These are phyloP conservation scores for Pseudogymnoascus sp. DNA, from an alignment of 2,329 filamentous ascomycete genomes.

Conservation along the genomic window DNA sequence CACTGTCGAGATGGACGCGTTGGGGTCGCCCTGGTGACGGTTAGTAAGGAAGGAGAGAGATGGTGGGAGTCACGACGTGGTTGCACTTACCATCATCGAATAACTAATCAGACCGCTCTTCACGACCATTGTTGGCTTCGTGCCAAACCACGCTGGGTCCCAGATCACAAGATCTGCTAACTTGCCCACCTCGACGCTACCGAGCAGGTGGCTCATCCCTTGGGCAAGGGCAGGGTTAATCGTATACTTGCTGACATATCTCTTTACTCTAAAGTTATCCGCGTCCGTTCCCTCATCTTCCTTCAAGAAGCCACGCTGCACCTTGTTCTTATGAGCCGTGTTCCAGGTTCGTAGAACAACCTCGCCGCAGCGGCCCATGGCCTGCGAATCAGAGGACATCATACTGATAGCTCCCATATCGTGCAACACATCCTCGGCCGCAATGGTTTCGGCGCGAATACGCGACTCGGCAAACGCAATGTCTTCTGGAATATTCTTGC, in stretches of 20 bases:
- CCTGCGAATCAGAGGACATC: slow-evolving; percentile 94
- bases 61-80: neutral
- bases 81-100: slow-evolving; percentile 65
- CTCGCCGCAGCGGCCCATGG: slow-evolving; percentile 94
- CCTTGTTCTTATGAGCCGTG: slow-evolving; percentile 94
- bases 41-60: slow-evolving; percentile 10
- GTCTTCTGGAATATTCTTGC: slow-evolving; percentile 88
- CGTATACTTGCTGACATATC: slow-evolving; percentile 93
- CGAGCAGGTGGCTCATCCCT: slow-evolving; percentile 80
- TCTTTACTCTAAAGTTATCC: slow-evolving; percentile 87
- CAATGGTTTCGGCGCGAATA: slow-evolving; percentile 93
- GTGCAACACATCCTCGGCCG: slow-evolving; percentile 91
- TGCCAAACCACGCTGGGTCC: slow-evolving; percentile 78
- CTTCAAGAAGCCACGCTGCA: slow-evolving; percentile 66
- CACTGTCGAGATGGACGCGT: slow-evolving; percentile 79
- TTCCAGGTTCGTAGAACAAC: slow-evolving; percentile 93
- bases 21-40: slow-evolving; percentile 60
- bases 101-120: slow-evolving; percentile 84
- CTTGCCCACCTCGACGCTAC: slow-evolving; percentile 82
- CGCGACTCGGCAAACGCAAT: slow-evolving; percentile 91
- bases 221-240: slow-evolving; percentile 90
- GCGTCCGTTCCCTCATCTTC: slow-evolving; percentile 74
- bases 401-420: slow-evolving; percentile 93
- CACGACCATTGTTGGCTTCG: slow-evolving; percentile 72
- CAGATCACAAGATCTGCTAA: slow-evolving; percentile 84